These are phyloP conservation scores for Calonectria pteridis DNA, from an alignment of 2,329 filamentous ascomycete genomes.

Conservation along the genomic window DNA sequence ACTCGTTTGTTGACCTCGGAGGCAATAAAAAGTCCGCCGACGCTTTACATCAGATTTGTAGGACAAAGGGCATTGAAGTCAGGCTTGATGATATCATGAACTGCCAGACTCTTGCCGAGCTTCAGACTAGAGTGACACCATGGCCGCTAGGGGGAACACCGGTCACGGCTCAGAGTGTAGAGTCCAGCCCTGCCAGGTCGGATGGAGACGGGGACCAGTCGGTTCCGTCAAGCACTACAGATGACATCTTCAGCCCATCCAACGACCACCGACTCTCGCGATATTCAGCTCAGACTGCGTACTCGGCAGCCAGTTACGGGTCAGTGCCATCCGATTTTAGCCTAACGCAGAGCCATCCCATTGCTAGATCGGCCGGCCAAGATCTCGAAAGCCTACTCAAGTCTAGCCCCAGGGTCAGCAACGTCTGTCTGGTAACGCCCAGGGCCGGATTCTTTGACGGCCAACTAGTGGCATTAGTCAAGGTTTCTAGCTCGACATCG, in stretches of 20 bases:
- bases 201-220: slow-evolving; percentile 15
- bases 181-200: background rate
- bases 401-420: slow-evolving; percentile 55
- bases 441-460: slow-evolving; percentile 64
- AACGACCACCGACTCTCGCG: background rate
- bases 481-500: slow-evolving; percentile 44
- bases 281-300: background rate
- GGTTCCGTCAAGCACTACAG: background rate
- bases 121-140: slow-evolving; percentile 54
- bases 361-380: slow-evolving; percentile 16
- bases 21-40: slow-evolving; percentile 53
- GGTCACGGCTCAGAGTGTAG: background rate
- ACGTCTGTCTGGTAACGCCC: slow-evolving; percentile 59
- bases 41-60: slow-evolving; percentile 30
- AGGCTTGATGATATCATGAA: slow-evolving; percentile 56
- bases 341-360: background rate
- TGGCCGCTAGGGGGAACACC: slow-evolving; percentile 2
- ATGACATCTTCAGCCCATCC: slow-evolving; percentile 24
- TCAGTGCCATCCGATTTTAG: slow-evolving; percentile 15
- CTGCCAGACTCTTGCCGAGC: slow-evolving; percentile 59
- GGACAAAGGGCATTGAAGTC: slow-evolving; percentile 47
- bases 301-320: slow-evolving; percentile 32
- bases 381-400: slow-evolving; percentile 54
- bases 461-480: slow-evolving; percentile 61
- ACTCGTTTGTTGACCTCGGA: slow-evolving; percentile 60